Percentiles rank a stretch among this genome's conserved stretches.
Evolutionary conservation across 805 yeast genomes (phyloP).

Genomic region (Cyberlindnera amylophila): DNA sequence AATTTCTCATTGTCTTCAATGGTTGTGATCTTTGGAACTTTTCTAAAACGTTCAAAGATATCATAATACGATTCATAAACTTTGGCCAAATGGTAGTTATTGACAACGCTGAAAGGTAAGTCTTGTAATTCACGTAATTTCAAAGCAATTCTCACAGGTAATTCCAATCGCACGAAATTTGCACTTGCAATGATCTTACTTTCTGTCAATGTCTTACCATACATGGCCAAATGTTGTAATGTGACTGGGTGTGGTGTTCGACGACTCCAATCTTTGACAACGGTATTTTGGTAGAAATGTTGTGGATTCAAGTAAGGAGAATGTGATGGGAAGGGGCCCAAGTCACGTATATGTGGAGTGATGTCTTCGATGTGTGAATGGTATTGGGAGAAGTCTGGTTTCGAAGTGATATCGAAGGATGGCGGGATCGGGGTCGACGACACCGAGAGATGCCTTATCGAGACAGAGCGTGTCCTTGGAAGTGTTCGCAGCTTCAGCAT

Average conservation of each 20-base stretch:
- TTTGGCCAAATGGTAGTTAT: slow-evolving; percentile 80
- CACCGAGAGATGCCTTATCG: too few species aligned
- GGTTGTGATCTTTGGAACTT: slow-evolving; percentile 60
- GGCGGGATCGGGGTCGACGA: background rate
- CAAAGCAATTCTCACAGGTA: slow-evolving; percentile 80
- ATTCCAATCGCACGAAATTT: slow-evolving; percentile 80
- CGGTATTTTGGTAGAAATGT: slow-evolving; percentile 83
- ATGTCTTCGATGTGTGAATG: slow-evolving; percentile 33
- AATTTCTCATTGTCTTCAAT: slow-evolving; percentile 74
- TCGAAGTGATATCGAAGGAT: slow-evolving; percentile 12
- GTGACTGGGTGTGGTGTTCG: slow-evolving; percentile 86
- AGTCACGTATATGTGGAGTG: slow-evolving; percentile 32
- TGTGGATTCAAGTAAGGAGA: slow-evolving; percentile 54
- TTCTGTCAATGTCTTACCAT: slow-evolving; percentile 72
- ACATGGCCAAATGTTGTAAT: slow-evolving; percentile 83
- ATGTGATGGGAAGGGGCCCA: slow-evolving; percentile 36
- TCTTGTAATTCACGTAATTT: slow-evolving; percentile 75
- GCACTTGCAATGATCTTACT: slow-evolving; percentile 81
- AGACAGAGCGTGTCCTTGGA: too few species aligned
- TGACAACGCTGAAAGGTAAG: slow-evolving; percentile 78
- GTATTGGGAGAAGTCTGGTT: slow-evolving; percentile 34
- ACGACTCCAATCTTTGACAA: slow-evolving; percentile 57
- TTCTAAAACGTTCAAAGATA: slow-evolving; percentile 82
- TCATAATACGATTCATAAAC: slow-evolving; percentile 87
- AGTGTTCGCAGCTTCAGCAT: background rate